Conservation (phyloP, 2,329 filamentous ascomycete genomes). For the Westerdykella aurantiaca region DNA sequence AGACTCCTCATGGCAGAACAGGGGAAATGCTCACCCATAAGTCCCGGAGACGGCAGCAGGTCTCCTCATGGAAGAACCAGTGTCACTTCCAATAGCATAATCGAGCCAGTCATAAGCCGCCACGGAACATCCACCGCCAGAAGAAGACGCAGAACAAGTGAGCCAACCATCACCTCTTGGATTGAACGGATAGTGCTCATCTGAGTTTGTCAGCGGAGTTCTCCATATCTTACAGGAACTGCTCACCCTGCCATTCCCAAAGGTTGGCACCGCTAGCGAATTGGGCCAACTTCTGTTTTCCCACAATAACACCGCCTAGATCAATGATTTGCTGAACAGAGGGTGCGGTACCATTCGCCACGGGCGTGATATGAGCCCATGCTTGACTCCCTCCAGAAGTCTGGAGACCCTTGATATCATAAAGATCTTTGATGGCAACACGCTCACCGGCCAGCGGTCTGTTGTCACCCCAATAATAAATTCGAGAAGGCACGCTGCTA, state of each 20-base stretch:
- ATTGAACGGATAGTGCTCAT: slow-evolving; percentile 40
- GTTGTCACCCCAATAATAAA: slow-evolving; percentile 34
- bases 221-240: too few species aligned
- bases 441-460: slow-evolving; percentile 25
- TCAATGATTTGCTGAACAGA: slow-evolving; percentile 21
- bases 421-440: slow-evolving; percentile 23
- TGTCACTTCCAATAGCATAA: slow-evolving; percentile 42
- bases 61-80: slow-evolving; percentile 44
- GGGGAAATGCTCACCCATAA: slow-evolving; percentile 30
- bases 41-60: slow-evolving; percentile 42
- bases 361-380: slow-evolving; percentile 17
- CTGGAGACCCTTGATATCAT: slow-evolving; percentile 21
- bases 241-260: slow-evolving; percentile 24
- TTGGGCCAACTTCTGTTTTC: slow-evolving; percentile 50
- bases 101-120: slow-evolving; percentile 45
- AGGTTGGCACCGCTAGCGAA: slow-evolving; percentile 36
- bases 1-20: neutral
- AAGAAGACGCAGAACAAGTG: slow-evolving; percentile 23
- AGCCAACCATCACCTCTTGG: slow-evolving; percentile 33
- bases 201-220: too few species aligned
- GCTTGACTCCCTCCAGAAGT: slow-evolving; percentile 21
- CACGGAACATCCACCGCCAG: slow-evolving; percentile 37
- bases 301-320: slow-evolving; percentile 41
- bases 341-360: slow-evolving; percentile 15
- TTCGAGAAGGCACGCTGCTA: slow-evolving; percentile 34